Base-by-base conservation (phyloP, 176 grass and related monocot species). In the Avena insularis region DNA sequence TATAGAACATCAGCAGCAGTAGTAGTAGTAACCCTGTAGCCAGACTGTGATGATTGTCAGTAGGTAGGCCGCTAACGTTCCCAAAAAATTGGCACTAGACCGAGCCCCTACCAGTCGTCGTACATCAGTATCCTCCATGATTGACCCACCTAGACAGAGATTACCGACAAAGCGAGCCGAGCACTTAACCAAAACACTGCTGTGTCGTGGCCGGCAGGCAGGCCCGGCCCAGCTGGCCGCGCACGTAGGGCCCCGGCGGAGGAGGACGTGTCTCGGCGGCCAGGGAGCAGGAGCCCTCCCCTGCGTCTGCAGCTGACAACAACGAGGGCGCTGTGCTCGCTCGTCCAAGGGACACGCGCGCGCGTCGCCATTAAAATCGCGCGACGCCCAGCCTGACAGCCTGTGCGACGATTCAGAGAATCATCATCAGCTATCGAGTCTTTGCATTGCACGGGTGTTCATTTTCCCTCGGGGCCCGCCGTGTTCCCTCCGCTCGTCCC, bases 81-180 rank as follows among this genome's bases (percentile, higher is more conserved):
- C 38, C 38, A 43, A 43, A 43, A 43, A 43, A 59, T 8, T 9
- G 12, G 51, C 51, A 15, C 4, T 54, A 54, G 12, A 15, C 51
- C 4, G 51, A 54, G 51, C 51, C 12, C 51, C 51, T 54, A 59
- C 38, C 38, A 6, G 38, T 43, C 38, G 38, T 40, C 38, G 38
- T 40, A 40, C 38, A 40, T 40, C 38, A 23, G 23, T 23, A 6
- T 40, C 38, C 38, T 55, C 53, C 53, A 55, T 55, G 53, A 55
- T 15, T 55, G 53, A 5, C 46, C 46, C 46, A 48, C 46, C 8
- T 43, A 43, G 19, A 25, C 78, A 45, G 64, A 62, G 36, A 78
- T 83, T 90, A 36, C 46, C 16, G 55, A 40, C 84, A 73, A 90
- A 87, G 79, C 79, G 25, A 87, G 33, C 29, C 45, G 49, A 87